Percentiles rank a stretch among this genome's conserved stretches.
These are phyloP conservation scores for Akanthomyces muscarius DNA, from an alignment of 2,329 filamentous ascomycete species.

Conservation along the genomic window DNA sequence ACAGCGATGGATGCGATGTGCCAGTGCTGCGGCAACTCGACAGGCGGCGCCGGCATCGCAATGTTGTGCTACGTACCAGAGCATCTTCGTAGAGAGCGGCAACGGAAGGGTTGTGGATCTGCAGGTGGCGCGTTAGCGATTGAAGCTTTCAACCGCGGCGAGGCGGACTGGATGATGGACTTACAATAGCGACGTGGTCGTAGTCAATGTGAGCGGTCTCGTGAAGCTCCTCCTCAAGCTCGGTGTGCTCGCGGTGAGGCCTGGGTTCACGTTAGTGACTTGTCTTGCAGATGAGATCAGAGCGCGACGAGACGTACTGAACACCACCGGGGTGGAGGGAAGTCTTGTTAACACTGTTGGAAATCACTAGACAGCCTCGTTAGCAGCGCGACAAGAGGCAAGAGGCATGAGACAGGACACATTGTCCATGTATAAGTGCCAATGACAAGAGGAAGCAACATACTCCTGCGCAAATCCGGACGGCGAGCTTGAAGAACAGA, in stretches of 20 bases:
- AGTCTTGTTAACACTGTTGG: conserved; percentile 78
- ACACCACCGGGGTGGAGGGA: conserved; percentile 87
- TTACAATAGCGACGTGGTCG: conserved; percentile 93
- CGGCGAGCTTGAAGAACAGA: conserved; percentile 35
- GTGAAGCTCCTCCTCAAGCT: conserved; percentile 94
- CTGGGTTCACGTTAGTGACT: conserved; percentile 43
- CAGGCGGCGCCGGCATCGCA: background rate
- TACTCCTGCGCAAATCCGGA: conserved; percentile 41
- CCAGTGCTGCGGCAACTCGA: conserved; percentile 30
- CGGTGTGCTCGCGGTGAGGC: conserved; percentile 83
- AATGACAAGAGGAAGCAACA: conserved; percentile 23
- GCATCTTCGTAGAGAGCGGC: conserved; percentile 98
- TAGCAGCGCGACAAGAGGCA: conserved; percentile 17
- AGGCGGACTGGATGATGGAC: conserved; percentile 28
- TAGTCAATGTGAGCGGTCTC: conserved; percentile 99
- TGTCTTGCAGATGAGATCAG: conserved; percentile 16
- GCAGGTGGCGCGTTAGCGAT: conserved; percentile 4
- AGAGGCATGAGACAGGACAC: background rate
- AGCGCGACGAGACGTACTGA: conserved; percentile 58
- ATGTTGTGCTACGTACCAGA: conserved; percentile 45
- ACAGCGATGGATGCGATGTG: conserved; percentile 18
- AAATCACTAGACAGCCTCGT: conserved; percentile 42
- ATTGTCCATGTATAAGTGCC: background rate
- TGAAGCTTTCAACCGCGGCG: background rate
- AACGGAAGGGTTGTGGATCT: conserved; percentile 89